phyloP scores from a whole-genome alignment of 768 basidiomycete species.

The Leccinum uliginosum region DNA sequence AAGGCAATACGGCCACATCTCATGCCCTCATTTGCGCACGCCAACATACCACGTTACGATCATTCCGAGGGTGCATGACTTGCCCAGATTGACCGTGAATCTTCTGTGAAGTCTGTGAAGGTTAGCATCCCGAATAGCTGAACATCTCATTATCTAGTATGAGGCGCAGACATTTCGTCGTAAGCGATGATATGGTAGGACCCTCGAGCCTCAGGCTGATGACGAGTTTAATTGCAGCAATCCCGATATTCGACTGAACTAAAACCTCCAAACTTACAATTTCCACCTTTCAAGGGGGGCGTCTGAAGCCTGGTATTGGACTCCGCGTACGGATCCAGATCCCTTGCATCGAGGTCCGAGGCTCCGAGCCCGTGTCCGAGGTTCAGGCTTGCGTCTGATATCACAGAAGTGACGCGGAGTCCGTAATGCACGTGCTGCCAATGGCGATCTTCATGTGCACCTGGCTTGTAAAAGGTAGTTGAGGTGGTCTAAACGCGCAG shows the following conservation, averaged over 20 bases:
- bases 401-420: neutral
- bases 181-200: neutral
- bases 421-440: neutral
- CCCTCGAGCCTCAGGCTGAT: neutral
- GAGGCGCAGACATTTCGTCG: neutral
- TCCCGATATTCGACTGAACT: conserved; percentile 10
- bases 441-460: neutral
- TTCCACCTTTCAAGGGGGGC: conserved; percentile 6
- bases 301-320: neutral
- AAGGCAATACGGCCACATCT: neutral
- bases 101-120: neutral
- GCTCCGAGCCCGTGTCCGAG: neutral
- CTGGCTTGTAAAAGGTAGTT: neutral
- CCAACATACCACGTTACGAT: neutral
- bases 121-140: neutral
- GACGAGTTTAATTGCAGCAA: conserved; percentile 5
- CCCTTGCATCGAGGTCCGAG: conserved; percentile 7
- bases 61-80: neutral
- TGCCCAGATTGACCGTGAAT: neutral
- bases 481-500: neutral
- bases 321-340: conserved; percentile 5
- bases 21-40: neutral
- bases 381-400: neutral
- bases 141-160: neutral
- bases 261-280: conserved; percentile 5